phyloP scores from a whole-genome alignment of 805 yeast species.

The Vanderwaltozyma verrucispora region DNA sequence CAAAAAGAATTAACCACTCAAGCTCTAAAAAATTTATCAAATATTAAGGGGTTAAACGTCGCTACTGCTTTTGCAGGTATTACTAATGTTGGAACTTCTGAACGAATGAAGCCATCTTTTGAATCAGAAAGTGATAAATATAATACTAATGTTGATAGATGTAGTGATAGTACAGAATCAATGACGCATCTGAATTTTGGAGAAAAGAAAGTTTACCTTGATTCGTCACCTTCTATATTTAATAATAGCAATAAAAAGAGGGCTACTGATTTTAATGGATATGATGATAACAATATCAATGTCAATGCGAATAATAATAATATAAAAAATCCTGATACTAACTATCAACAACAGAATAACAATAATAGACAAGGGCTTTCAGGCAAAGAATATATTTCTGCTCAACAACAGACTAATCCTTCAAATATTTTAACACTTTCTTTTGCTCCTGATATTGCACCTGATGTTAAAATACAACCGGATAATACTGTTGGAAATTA shows the following conservation, averaged over 20 bases:
- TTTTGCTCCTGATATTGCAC: no score
- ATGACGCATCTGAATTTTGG: slow-evolving; percentile 22
- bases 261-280: background rate
- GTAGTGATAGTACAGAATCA: slow-evolving; percentile 6
- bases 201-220: slow-evolving; percentile 22
- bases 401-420: no score
- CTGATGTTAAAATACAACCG: no score
- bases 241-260: background rate
- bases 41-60: slow-evolving; percentile 11
- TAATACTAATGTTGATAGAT: background rate
- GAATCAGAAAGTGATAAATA: background rate
- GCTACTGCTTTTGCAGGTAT: slow-evolving; percentile 1
- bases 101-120: background rate
- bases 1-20: slow-evolving; percentile 31
- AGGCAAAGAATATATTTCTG: no score
- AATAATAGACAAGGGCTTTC: no score
- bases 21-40: slow-evolving; percentile 30
- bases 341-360: no score
- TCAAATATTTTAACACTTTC: no score
- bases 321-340: no score
- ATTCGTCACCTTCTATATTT: slow-evolving; percentile 12
- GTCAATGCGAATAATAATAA: no score
- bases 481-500: no score
- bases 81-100: background rate
- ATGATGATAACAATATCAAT: no score